These are phyloP conservation scores for Halophytophthora batemanensis DNA, from an alignment of 352 stramenopile genomes.

Conservation along the genomic window DNA sequence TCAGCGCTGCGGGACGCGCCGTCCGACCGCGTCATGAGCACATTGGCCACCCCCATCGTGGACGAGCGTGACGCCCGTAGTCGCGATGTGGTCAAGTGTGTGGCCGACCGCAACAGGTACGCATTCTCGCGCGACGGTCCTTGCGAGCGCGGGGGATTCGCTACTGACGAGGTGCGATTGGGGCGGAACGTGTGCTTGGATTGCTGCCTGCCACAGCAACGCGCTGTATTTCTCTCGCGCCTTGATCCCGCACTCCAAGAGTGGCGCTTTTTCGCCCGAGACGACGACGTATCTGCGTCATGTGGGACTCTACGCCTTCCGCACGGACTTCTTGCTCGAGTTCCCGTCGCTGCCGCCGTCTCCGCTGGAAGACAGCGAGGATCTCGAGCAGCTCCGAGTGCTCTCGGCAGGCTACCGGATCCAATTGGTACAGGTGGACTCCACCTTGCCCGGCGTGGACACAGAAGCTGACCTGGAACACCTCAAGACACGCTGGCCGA, in stretches of 20 bases:
- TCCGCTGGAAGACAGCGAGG: constrained; percentile 57
- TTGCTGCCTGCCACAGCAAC: constrained; percentile 34
- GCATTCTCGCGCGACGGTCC: neutral
- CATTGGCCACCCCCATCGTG: constrained; percentile 62
- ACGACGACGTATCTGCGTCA: constrained; percentile 63
- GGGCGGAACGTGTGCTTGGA: neutral
- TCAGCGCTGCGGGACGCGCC: constrained; percentile 45
- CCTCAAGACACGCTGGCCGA: constrained; percentile 40
- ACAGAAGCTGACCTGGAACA: constrained; percentile 59
- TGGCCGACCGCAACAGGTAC: constrained; percentile 58
- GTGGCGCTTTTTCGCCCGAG: constrained; percentile 44
- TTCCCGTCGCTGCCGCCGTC: constrained; percentile 61
- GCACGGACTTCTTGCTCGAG: constrained; percentile 61
- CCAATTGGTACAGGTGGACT: constrained; percentile 58
- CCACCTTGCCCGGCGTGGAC: constrained; percentile 64
- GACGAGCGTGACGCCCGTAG: constrained; percentile 50
- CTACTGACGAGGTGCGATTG: neutral
- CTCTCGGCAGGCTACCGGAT: constrained; percentile 76
- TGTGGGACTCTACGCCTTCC: constrained; percentile 82
- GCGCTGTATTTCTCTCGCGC: constrained; percentile 84
- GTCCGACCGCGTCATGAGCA: constrained; percentile 68
- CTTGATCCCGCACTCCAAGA: constrained; percentile 77
- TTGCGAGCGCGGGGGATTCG: neutral
- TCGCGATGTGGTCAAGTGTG: constrained; percentile 77
- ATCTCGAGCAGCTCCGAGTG: constrained; percentile 84